These are phyloP conservation scores for Nannizziopsis barbatae DNA, from an alignment of 2,329 filamentous ascomycete species.

Conservation along the genomic window DNA sequence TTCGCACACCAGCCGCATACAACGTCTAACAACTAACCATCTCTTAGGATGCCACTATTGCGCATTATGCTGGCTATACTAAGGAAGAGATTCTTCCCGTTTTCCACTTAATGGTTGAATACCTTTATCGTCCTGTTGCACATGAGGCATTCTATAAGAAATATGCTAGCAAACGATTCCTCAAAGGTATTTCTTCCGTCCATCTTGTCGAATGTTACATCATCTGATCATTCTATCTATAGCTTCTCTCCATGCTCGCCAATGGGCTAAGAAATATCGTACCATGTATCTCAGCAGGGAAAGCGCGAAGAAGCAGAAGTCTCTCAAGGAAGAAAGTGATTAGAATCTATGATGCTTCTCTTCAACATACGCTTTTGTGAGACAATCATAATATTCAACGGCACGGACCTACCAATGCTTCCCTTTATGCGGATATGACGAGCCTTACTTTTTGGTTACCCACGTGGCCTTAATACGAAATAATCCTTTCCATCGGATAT, in stretches of 20 bases:
- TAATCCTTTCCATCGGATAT: neutral
- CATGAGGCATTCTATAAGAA: slow-evolving; percentile 99
- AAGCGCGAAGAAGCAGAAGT: slow-evolving; percentile 24
- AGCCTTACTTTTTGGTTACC: slow-evolving; percentile 6
- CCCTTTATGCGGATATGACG: neutral
- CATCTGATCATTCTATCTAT: slow-evolving; percentile 19
- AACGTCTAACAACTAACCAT: neutral
- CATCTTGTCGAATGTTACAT: neutral
- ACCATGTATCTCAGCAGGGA: slow-evolving; percentile 24
- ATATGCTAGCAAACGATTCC: slow-evolving; percentile 97
- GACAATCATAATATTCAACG: too few species aligned
- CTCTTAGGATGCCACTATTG: slow-evolving; percentile 63
- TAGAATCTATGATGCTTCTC: slow-evolving; percentile 12
- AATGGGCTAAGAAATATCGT: slow-evolving; percentile 79
- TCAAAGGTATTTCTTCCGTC: slow-evolving; percentile 62
- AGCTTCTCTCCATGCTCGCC: slow-evolving; percentile 85
- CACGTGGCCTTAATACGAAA: slow-evolving; percentile 1
- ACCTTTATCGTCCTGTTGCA: slow-evolving; percentile 75
- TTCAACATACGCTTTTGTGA: neutral
- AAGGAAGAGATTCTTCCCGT: slow-evolving; percentile 90
- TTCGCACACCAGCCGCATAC: too few species aligned
- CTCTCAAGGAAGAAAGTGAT: slow-evolving; percentile 27
- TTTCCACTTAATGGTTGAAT: slow-evolving; percentile 90
- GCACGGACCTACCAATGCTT: too few species aligned
- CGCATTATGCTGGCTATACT: slow-evolving; percentile 84